Evolutionary conservation across 2,329 filamentous ascomycete genomes (phyloP).

Genomic region (Aspergillus pseudoterreus): DNA sequence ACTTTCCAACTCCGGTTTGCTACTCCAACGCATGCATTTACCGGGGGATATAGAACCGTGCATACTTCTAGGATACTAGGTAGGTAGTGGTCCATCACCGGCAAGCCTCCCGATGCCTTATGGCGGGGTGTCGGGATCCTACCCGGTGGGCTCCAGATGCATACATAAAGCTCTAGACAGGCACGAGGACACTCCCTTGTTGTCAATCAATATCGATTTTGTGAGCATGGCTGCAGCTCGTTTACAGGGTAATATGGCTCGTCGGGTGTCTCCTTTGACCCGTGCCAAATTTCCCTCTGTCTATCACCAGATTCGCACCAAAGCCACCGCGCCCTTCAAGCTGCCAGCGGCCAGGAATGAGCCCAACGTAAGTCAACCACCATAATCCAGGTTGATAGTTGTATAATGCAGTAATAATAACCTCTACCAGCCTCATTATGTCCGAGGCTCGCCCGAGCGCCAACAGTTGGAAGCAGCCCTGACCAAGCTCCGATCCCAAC

Average conservation of each 20-base stretch:
- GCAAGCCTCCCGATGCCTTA: too few relatives aligned
- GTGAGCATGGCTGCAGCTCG: conserved; percentile 2
- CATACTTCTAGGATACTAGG: too few relatives aligned
- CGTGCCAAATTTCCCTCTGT: conserved; percentile 10
- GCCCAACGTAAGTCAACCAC: conserved; percentile 29
- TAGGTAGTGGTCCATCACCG: too few relatives aligned
- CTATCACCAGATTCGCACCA: conserved; percentile 15
- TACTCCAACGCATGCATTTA: too few relatives aligned
- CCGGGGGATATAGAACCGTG: too few relatives aligned
- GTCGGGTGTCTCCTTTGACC: conserved; percentile 10
- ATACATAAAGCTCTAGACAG: too few relatives aligned
- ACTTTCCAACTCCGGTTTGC: too few relatives aligned
- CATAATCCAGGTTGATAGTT: too few relatives aligned
- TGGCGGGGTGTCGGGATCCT: too few relatives aligned
- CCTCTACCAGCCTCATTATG: conserved; percentile 21
- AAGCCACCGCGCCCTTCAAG: conserved; percentile 27
- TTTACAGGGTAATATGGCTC: background rate
- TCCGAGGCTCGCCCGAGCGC: conserved; percentile 31
- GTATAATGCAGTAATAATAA: background rate
- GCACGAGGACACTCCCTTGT: too few relatives aligned
- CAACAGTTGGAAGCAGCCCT: conserved; percentile 29
- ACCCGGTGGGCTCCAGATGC: too few relatives aligned
- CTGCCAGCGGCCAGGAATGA: conserved; percentile 31
- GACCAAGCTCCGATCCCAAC: conserved; percentile 26
- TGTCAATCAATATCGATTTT: background rate